Evolutionary conservation across 805 yeast genomes (phyloP), one percentile per base, ranked within the genome.

Genomic region (Cyberlindnera euphorbiiphila): DNA sequence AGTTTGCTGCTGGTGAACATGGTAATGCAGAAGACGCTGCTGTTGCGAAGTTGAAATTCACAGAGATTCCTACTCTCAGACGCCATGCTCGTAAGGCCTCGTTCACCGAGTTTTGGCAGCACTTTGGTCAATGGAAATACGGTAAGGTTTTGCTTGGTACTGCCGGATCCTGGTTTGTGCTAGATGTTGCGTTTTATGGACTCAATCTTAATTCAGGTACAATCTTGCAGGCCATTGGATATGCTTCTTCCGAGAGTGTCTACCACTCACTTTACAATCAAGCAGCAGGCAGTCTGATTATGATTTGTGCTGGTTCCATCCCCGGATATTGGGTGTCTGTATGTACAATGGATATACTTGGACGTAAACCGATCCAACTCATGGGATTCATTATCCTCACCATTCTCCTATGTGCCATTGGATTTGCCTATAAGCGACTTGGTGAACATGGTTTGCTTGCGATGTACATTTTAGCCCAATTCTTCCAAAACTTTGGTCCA

Each of bases 301-400:
- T 87, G 61, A 78, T 87, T 47, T 85, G 95, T 74, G 97, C 97
- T 41, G 96, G 97, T 72, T 75, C 93, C 31, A 76, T 87, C 64
- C 96, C 96, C 54, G 96, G 96, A 59, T 87, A 87, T 68, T 87
- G 96, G 96, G 68, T 72, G 44, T 61, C 91, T 22, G 86, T 81
- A 52, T 87, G 87, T 36, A 80, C 91, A 31, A 60, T 87, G 43
- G 96, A 87, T 65, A 71, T 66, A 25, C 53, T 87, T 51, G 96
- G 96, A 54, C 80, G 96, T 73, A 85, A 82, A 65, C 78, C 88
- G 46, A 68, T 87, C 47, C 96, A 88, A 69, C 42, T 85, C 17
- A 68, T 66, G 56, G 94, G 95, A 53, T 87, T 87, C 70, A 43
- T 72, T 48, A 56, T 85, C 36, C 72, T 86, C 58, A 85, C 95